These are phyloP conservation scores for Tetrahymena thermophila DNA, from an alignment of 73 alveolate genomes.

Conservation along the genomic window DNA sequence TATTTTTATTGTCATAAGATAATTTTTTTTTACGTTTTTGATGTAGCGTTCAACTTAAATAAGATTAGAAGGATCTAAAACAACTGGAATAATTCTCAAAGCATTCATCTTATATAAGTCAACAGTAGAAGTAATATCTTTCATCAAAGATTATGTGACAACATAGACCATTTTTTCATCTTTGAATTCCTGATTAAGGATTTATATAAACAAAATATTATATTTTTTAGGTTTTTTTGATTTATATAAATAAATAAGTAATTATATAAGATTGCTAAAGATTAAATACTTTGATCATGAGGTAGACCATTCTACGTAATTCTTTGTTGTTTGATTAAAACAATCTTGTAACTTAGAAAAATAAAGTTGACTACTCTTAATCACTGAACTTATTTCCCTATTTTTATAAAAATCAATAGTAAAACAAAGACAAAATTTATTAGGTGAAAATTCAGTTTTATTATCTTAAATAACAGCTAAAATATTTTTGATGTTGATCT, in stretches of 20 bases:
- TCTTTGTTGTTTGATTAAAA: conserved; percentile 28
- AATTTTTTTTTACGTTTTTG: conserved; percentile 10
- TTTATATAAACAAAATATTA: neutral
- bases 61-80: conserved; percentile 19
- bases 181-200: conserved; percentile 11
- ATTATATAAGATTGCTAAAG: neutral
- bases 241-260: no score
- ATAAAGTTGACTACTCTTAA: conserved; percentile 11
- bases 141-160: conserved; percentile 19
- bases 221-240: no score
- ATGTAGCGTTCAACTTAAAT: conserved; percentile 29
- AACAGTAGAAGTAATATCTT: conserved; percentile 28
- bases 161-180: conserved; percentile 33
- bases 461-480: neutral
- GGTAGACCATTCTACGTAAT: conserved; percentile 36
- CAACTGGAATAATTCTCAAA: conserved; percentile 22
- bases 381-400: conserved; percentile 23
- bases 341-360: conserved; percentile 24
- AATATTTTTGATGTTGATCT: neutral
- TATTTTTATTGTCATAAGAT: neutral
- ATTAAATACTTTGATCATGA: conserved; percentile 27
- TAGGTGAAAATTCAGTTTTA: neutral
- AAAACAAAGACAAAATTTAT: neutral
- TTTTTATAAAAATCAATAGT: neutral
- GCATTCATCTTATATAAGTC: conserved; percentile 40